These are phyloP conservation scores for Striga hermonthica DNA, from an alignment of 305 asterid genomes.

Conservation along the genomic window DNA sequence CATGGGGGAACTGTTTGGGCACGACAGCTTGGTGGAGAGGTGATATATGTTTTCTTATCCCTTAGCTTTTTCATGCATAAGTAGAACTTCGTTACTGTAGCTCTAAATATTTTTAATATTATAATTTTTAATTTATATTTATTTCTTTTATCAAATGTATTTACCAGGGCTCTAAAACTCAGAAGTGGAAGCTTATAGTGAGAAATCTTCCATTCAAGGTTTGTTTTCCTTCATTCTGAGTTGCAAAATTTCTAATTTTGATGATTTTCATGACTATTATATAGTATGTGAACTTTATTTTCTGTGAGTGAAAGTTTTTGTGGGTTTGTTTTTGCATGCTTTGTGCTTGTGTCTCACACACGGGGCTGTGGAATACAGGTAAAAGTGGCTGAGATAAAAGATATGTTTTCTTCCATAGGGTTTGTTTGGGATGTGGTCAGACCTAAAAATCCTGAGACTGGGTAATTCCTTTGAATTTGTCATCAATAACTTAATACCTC, in stretches of 20 bases:
- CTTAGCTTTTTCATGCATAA: slow-evolving; percentile 21
- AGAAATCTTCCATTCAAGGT: slow-evolving; percentile 98
- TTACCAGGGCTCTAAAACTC: slow-evolving; percentile 86
- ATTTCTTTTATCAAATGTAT: slow-evolving; percentile 30
- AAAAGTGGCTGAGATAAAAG: slow-evolving; percentile 63
- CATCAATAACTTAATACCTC: slow-evolving; percentile 18
- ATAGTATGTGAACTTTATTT: slow-evolving; percentile 14
- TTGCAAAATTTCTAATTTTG: slow-evolving; percentile 11
- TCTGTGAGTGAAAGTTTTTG: slow-evolving; percentile 3
- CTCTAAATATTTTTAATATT: neutral
- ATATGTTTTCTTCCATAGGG: slow-evolving; percentile 70
- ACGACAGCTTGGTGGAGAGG: slow-evolving; percentile 99
- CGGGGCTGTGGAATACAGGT: slow-evolving; percentile 55
- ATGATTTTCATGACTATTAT: slow-evolving; percentile 1
- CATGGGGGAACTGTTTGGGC: slow-evolving; percentile 83
- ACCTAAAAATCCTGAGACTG: slow-evolving; percentile 76
- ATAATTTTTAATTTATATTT: neutral
- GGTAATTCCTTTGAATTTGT: slow-evolving; percentile 42
- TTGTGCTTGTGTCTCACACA: slow-evolving; percentile 24
- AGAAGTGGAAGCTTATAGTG: slow-evolving; percentile 91
- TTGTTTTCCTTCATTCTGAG: slow-evolving; percentile 24
- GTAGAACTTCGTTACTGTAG: neutral
- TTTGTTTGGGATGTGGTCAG: slow-evolving; percentile 89
- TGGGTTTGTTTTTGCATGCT: neutral
- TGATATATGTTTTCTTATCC: slow-evolving; percentile 29